These are phyloP conservation scores for Xylaria sp. DNA, from an alignment of 2,329 filamentous ascomycete species.

Conservation along the genomic window DNA sequence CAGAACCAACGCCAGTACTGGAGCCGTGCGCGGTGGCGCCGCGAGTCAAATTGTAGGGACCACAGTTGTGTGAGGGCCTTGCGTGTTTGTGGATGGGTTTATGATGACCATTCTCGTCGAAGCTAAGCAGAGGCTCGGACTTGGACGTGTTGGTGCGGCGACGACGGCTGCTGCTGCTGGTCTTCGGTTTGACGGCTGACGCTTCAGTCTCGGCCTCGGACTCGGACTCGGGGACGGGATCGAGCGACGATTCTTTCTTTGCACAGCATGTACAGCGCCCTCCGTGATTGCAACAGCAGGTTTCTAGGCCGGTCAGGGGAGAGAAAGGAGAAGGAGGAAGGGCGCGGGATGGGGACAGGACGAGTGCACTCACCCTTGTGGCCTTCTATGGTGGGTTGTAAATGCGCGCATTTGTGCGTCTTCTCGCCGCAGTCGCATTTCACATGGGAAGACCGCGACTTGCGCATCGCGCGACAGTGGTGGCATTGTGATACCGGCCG, in stretches of 20 bases:
- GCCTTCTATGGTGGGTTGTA: constrained; percentile 66
- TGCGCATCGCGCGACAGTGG: constrained; percentile 95
- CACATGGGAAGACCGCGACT: constrained; percentile 92
- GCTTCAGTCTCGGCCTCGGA: constrained; percentile 65
- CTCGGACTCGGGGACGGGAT: constrained; percentile 72
- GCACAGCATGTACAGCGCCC: constrained; percentile 71
- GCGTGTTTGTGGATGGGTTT: constrained; percentile 70
- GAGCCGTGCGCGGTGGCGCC: constrained; percentile 54
- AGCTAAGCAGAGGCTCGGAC: constrained; percentile 67
- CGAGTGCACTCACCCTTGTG: constrained; percentile 63
- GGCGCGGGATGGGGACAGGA: constrained; percentile 21
- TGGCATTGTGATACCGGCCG: constrained; percentile 97
- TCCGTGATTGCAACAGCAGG: constrained; percentile 77
- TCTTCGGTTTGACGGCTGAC: constrained; percentile 54
- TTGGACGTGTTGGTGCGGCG: constrained; percentile 71
- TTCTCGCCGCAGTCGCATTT: constrained; percentile 98
- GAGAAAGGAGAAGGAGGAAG: not conserved
- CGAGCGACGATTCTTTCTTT: constrained; percentile 70
- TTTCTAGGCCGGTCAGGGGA: constrained; percentile 60
- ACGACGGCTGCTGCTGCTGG: constrained; percentile 54
- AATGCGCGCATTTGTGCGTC: constrained; percentile 74
- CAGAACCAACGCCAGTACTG: constrained; percentile 56
- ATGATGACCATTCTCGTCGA: constrained; percentile 73
- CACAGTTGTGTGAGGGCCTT: constrained; percentile 69
- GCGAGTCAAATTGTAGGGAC: constrained; percentile 69